A percentile compares a stretch with the other conserved stretches of the same genome.
These are phyloP conservation scores for Elsinoe batatas DNA, from an alignment of 2,329 filamentous ascomycete genomes.

Conservation along the genomic window DNA sequence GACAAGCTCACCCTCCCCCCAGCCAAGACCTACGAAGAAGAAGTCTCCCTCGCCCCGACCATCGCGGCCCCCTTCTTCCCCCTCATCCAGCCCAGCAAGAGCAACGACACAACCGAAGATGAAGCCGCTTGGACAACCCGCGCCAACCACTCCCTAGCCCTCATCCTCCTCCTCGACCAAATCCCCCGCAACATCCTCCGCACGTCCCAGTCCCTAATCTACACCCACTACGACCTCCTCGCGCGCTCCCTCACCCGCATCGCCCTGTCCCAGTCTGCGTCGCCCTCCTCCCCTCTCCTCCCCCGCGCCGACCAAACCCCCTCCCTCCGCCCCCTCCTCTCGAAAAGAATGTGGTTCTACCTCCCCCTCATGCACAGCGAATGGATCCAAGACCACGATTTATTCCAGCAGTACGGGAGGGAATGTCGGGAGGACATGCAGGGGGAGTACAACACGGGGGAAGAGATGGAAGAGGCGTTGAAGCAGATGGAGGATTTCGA, in stretches of 20 bases:
- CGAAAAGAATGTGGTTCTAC: constrained; percentile 7
- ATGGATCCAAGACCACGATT: constrained; percentile 6
- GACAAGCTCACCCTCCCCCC: constrained; percentile 24
- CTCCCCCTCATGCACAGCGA: constrained; percentile 8
- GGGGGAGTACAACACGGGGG: background rate
- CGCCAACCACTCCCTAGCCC: constrained; percentile 34
- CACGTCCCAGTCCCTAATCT: constrained; percentile 39
- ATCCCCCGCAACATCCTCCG: constrained; percentile 54
- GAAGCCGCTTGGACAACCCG: constrained; percentile 15
- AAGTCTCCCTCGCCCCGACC: constrained; percentile 17
- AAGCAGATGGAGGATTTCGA: background rate
- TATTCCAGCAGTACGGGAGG: background rate
- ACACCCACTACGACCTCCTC: constrained; percentile 48
- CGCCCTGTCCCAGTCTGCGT: background rate
- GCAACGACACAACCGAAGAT: background rate
- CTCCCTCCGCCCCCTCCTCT: background rate
- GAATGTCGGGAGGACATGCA: background rate
- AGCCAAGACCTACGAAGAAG: constrained; percentile 20
- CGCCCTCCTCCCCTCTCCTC: background rate
- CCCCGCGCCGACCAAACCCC: background rate
- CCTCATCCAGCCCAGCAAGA: constrained; percentile 22
- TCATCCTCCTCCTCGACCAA: constrained; percentile 53
- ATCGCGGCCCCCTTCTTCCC: constrained; percentile 30
- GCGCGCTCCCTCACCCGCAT: constrained; percentile 23
- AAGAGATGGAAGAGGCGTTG: background rate